Base-by-base conservation (phyloP, 2,329 filamentous ascomycete genomes). In the Exophiala mesophila region DNA sequence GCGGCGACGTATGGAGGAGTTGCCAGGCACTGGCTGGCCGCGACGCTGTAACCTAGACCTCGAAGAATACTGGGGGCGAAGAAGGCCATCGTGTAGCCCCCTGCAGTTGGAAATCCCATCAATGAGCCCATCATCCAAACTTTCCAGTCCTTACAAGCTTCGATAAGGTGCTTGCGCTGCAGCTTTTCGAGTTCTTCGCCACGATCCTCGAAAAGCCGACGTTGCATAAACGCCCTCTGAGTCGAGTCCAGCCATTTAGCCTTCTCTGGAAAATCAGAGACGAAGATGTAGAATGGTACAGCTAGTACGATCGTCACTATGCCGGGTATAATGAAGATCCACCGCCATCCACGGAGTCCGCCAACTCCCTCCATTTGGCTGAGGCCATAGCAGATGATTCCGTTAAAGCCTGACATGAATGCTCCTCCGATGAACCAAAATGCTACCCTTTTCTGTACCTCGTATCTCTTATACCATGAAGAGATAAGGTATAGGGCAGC, bases 251-350 rank as follows among this genome's bases (percentile, higher is more conserved):
- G 17, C 24, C 36, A 32, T 16, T 29, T 62, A 33, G 56, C 63
- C 5, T 58, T 59, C 58, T 82, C 78, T 15, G 79, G 79, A 57
- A 82, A 83, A 56, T 81, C 77, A 45, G 82, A 73, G 9, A 83
- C 71, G 10, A 79, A 62, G 65, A 77, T 73, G 63, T 75, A 81
- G 35, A 71, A 66, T 2, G 56, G 54, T 4, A 72, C 41, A 17
- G 67, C 78, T 3, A 82, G 58, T n/a, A 68, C 36, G 41, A 72
- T 71, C 5, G 80, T 84, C 17, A 83, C 51, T 8, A 66, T 30
- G 6, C 66, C 66, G 52, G 63, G 64, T 51, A 67, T 59, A 13
- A 64, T 72, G 59, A 83, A 83, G 62, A 82, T 83, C 80, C 80
- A 83, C 26, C 78, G 69, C 81, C 81, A 84, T 28, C 79, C 79